Evolutionary conservation across 1,284 basidiomycete species (phyloP), one percentile per base, ranked within the genome.

Genomic region (Heterobasidion parviporum): DNA sequence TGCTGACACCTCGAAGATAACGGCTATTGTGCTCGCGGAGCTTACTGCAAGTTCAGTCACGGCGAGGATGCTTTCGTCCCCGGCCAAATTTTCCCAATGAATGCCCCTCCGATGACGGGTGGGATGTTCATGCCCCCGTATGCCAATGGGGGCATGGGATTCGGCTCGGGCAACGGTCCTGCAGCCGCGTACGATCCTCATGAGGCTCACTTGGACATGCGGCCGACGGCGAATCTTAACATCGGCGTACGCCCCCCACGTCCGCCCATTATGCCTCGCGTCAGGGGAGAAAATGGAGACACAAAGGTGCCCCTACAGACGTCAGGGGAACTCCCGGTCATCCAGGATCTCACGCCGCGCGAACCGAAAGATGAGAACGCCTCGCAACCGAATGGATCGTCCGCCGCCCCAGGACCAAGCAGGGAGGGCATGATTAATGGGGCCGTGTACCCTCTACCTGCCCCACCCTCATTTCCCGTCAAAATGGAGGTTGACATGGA

Each of bases 41-140:
- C 81, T n/a, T 80, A 79, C 59, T 98, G 95, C 79, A 93, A 92
- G 67, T 98, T 83, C 68, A 92, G 91, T 62, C 95, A 98, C 65
- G 91, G 89, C 36, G 87, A 88, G 2, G 87, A 89, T 65, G 87
- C 88, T 26, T 81, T 92, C 53, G 74, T 89, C 7, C 88, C 87
- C 0, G 75, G 77, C 0, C 82, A 83, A 59, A 63, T 88, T 32
- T 86, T 83, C 61, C 76, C 82, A 14, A 79, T 85, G 74, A 76
- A 73, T 57, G 72, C 71, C 61, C 68, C 50, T 57, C 60, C 53
- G 44, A 55, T 61, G 35, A 59, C 63, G 10, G 67, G 62, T 15
- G 59, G 60, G n/a, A 68, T 86, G 63, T 88, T 88, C 64, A 74
- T 87, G 69, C 78, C 83, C 46, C 83, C 88, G 78, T 84, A 83